Conservation (phyloP, 768 basidiomycete genomes). For the Lactifluus volemus region DNA sequence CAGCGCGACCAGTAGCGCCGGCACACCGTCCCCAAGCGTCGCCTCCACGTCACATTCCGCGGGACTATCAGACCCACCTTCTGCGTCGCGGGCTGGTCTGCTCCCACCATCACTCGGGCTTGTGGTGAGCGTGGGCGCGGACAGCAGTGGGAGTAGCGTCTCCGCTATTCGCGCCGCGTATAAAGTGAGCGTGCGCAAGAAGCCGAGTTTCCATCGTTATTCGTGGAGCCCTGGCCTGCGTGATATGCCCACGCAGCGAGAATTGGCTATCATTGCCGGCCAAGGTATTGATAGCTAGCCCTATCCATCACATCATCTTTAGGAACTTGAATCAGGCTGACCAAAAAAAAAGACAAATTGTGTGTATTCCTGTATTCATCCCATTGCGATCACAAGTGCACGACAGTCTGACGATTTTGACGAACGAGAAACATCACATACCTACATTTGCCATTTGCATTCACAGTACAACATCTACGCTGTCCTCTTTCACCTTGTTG, state of each 20-base stretch:
- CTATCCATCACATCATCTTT: neutral
- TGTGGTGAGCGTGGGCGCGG: conserved; percentile 4
- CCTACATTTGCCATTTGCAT: conserved; percentile 8
- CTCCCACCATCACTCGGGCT: conserved; percentile 16
- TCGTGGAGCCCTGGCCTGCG: conserved; percentile 36
- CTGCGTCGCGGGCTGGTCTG: neutral
- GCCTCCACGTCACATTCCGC: conserved; percentile 4
- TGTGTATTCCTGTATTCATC: conserved; percentile 17
- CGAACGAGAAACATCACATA: conserved; percentile 17
- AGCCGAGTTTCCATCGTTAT: conserved; percentile 39
- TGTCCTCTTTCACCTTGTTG: neutral
- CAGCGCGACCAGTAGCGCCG: neutral
- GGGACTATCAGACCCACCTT: conserved; percentile 9
- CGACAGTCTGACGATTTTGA: conserved; percentile 16
- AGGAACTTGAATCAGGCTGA: neutral
- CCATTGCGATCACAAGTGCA: conserved; percentile 11
- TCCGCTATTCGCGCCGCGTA: conserved; percentile 47
- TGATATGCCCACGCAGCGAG: conserved; percentile 5
- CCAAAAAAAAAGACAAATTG: conserved; percentile 1
- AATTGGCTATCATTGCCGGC: conserved; percentile 7
- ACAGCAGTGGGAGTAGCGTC: conserved; percentile 23
- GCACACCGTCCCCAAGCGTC: conserved; percentile 7
- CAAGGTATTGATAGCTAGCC: conserved; percentile 13
- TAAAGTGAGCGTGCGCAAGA: conserved; percentile 38
- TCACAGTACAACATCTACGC: conserved; percentile 9